These are phyloP conservation scores for Trypethelium eluteriae DNA, from an alignment of 495 filamentous ascomycete genomes.

Conservation along the genomic window DNA sequence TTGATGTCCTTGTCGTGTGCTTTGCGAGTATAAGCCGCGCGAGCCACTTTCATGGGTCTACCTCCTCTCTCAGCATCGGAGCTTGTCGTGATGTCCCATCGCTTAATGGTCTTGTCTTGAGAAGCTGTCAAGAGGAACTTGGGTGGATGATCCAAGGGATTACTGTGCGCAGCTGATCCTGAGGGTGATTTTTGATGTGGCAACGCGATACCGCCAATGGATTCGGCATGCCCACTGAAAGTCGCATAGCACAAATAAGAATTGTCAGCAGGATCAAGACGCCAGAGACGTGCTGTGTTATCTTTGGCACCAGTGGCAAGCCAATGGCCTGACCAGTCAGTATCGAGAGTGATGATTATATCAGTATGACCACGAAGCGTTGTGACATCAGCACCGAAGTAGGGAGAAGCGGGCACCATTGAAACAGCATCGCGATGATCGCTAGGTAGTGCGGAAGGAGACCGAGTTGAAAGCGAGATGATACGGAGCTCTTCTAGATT, in stretches of 20 bases:
- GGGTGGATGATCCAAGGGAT: constrained; percentile 72
- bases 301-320: constrained; percentile 94
- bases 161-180: constrained; percentile 52
- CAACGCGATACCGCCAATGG: constrained; percentile 82
- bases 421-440: background rate
- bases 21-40: constrained; percentile 66
- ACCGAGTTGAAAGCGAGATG: constrained; percentile 50
- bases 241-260: constrained; percentile 71
- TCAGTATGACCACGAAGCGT: constrained; percentile 84
- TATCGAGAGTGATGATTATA: constrained; percentile 89
- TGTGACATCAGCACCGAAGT: constrained; percentile 82
- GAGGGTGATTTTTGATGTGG: constrained; percentile 58
- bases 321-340: constrained; percentile 95
- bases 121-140: constrained; percentile 81
- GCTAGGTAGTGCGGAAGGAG: background rate
- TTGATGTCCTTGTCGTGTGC: constrained; percentile 99
- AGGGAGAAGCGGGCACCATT: constrained; percentile 27
- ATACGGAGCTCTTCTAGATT: constrained; percentile 91
- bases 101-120: constrained; percentile 89
- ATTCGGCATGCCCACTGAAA: constrained; percentile 88
- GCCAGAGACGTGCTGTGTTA: constrained; percentile 87
- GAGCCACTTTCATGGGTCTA: constrained; percentile 36
- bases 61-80: background rate
- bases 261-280: constrained; percentile 65
- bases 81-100: constrained; percentile 59